These are phyloP conservation scores for Tolypocladium nubicola DNA, from an alignment of 2,329 filamentous ascomycete species.

Conservation along the genomic window DNA sequence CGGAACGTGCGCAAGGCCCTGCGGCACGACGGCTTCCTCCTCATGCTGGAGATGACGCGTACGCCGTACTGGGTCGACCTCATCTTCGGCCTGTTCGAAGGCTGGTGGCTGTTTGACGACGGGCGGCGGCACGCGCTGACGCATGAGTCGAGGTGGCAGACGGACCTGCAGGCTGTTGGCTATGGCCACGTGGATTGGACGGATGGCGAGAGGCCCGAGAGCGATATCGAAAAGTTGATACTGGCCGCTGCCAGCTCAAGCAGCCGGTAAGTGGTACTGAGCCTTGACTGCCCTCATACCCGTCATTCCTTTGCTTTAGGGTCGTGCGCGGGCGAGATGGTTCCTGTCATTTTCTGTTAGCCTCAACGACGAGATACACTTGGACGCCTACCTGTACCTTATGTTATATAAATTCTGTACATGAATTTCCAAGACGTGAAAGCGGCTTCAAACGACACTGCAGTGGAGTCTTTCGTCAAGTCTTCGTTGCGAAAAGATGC, in stretches of 20 bases:
- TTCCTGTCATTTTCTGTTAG: too few relatives aligned
- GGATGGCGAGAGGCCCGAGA: slow-evolving; percentile 5
- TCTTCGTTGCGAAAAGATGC: too few relatives aligned
- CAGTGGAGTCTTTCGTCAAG: too few relatives aligned
- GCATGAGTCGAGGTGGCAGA: slow-evolving; percentile 5
- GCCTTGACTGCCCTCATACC: background rate
- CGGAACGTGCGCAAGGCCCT: slow-evolving; percentile 10
- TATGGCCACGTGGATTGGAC: slow-evolving; percentile 11
- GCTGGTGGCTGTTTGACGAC: slow-evolving; percentile 22
- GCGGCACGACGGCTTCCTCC: slow-evolving; percentile 6
- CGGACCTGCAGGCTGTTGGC: slow-evolving; percentile 4
- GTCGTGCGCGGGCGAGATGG: too few relatives aligned
- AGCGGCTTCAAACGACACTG: too few relatives aligned
- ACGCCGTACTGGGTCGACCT: slow-evolving; percentile 16
- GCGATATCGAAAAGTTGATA: slow-evolving; percentile 4
- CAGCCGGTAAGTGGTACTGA: background rate
- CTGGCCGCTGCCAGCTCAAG: slow-evolving; percentile 1
- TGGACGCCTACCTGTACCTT: too few relatives aligned
- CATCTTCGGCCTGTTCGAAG: slow-evolving; percentile 21
- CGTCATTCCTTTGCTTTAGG: background rate
- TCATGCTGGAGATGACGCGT: slow-evolving; percentile 8
- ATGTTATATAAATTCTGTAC: too few relatives aligned
- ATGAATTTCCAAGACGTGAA: too few relatives aligned
- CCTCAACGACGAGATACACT: too few relatives aligned
- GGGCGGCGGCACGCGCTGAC: slow-evolving; percentile 5